Evolutionary conservation across 1,284 basidiomycete species (phyloP).

Genomic region (Leucoagaricus sp.): DNA sequence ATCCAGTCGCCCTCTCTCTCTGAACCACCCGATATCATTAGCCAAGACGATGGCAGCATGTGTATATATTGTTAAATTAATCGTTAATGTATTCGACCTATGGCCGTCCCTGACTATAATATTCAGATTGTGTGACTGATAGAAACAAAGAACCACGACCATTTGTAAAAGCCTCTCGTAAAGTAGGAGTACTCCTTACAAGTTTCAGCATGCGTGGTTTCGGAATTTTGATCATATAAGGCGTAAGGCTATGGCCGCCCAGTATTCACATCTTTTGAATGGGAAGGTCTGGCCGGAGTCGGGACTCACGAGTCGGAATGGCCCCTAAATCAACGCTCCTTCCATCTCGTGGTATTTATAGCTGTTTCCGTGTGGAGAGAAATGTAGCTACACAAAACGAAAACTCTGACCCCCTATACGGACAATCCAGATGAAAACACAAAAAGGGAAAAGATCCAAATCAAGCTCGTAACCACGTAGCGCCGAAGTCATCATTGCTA

Average conservation of each 20-base stretch:
- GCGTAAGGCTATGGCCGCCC: not conserved
- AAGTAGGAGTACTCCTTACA: not conserved
- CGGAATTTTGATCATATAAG: not conserved
- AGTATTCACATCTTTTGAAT: not conserved
- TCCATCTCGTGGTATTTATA: not conserved
- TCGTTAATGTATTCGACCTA: too few relatives aligned
- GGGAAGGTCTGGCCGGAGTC: not conserved
- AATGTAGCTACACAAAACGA: not conserved
- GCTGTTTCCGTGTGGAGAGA: not conserved
- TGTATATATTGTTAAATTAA: too few relatives aligned
- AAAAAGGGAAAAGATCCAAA: slow-evolving; percentile 3
- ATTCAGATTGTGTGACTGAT: not conserved
- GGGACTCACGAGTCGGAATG: not conserved
- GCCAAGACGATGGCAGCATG: too few relatives aligned
- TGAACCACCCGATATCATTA: too few relatives aligned
- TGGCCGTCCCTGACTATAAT: not conserved
- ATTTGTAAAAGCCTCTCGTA: not conserved
- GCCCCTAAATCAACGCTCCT: not conserved
- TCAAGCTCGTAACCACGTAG: not conserved
- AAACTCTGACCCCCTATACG: not conserved
- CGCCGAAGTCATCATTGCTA: not conserved
- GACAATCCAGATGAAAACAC: too few relatives aligned
- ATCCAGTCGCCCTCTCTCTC: too few relatives aligned
- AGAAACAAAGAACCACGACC: too few relatives aligned
- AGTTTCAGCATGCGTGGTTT: not conserved